Evolutionary conservation across 352 stramenopile genomes (phyloP).

Genomic region (Globisporangium iwayamae): DNA sequence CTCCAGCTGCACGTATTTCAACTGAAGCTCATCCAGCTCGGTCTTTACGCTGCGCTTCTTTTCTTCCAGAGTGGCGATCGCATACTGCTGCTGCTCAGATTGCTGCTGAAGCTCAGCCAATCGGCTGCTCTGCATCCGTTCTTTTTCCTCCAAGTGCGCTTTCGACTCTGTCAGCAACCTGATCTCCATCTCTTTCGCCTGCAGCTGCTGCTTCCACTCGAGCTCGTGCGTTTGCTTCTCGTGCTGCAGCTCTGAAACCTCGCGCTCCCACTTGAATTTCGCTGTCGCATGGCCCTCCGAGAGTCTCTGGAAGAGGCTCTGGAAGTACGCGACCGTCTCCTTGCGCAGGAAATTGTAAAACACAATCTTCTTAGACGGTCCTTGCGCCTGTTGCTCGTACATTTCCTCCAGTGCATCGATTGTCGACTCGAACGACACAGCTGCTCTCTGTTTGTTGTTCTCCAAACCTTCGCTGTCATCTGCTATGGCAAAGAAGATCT

Average conservation of each 20-base stretch:
- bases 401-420: slow-evolving; percentile 45
- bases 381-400: slow-evolving; percentile 58
- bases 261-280: slow-evolving; percentile 25
- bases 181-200: slow-evolving; percentile 45
- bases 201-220: slow-evolving; percentile 41
- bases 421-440: slow-evolving; percentile 24
- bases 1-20: slow-evolving; percentile 23
- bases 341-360: slow-evolving; percentile 67
- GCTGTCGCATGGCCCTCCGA: slow-evolving; percentile 21
- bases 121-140: slow-evolving; percentile 29
- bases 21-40: slow-evolving; percentile 34
- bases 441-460: slow-evolving; percentile 11
- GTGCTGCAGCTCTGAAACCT: slow-evolving; percentile 32
- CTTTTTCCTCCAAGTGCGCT: slow-evolving; percentile 52
- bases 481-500: slow-evolving; percentile 6
- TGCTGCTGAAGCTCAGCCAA: slow-evolving; percentile 38
- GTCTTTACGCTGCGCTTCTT: slow-evolving; percentile 22
- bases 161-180: slow-evolving; percentile 44
- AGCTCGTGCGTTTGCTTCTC: slow-evolving; percentile 32
- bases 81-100: slow-evolving; percentile 31
- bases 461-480: slow-evolving; percentile 2
- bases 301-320: slow-evolving; percentile 45
- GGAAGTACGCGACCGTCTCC: slow-evolving; percentile 49
- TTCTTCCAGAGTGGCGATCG: slow-evolving; percentile 32
- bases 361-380: slow-evolving; percentile 61